These are phyloP conservation scores for Knoxia roxburghii DNA, from an alignment of 257 asterid genomes.

Conservation along the genomic window DNA sequence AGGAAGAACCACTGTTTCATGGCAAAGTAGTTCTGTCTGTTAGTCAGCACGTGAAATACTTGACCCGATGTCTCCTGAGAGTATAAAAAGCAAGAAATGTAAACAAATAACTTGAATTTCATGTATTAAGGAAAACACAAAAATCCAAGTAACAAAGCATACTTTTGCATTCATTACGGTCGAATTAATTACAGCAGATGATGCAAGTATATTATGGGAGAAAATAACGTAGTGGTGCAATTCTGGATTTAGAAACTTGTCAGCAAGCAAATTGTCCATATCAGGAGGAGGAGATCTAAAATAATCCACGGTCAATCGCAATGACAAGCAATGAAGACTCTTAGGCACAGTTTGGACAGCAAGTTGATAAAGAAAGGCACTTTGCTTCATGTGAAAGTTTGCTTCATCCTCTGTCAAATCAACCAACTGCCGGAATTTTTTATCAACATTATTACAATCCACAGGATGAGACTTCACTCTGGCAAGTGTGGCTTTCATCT, in stretches of 20 bases:
- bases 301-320: slow-evolving; percentile 91
- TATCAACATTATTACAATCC: slow-evolving; percentile 90
- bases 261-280: slow-evolving; percentile 39
- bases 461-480: slow-evolving; percentile 73
- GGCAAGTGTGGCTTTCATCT: slow-evolving; percentile 70
- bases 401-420: slow-evolving; percentile 97
- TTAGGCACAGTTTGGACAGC: slow-evolving; percentile 96
- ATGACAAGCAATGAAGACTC: slow-evolving; percentile 89
- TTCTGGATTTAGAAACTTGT: slow-evolving; percentile 59
- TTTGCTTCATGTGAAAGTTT: slow-evolving; percentile 89
- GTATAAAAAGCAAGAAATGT: slow-evolving; percentile 22
- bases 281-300: slow-evolving; percentile 60
- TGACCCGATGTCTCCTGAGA: slow-evolving; percentile 68
- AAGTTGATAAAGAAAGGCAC: slow-evolving; percentile 96
- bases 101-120: slow-evolving; percentile 12
- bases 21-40: slow-evolving; percentile 77
- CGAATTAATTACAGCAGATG: slow-evolving; percentile 86
- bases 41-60: slow-evolving; percentile 91
- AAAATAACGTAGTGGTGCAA: slow-evolving; percentile 77
- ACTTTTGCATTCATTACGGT: slow-evolving; percentile 73
- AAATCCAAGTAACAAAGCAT: slow-evolving; percentile 22
- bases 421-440: slow-evolving; percentile 89
- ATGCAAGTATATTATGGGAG: slow-evolving; percentile 79
- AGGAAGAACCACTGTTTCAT: slow-evolving; percentile 78
- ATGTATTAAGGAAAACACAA: slow-evolving; percentile 11